These are phyloP conservation scores for Allium cepa DNA, from an alignment of 106 monocot genomes.

Conservation along the genomic window DNA sequence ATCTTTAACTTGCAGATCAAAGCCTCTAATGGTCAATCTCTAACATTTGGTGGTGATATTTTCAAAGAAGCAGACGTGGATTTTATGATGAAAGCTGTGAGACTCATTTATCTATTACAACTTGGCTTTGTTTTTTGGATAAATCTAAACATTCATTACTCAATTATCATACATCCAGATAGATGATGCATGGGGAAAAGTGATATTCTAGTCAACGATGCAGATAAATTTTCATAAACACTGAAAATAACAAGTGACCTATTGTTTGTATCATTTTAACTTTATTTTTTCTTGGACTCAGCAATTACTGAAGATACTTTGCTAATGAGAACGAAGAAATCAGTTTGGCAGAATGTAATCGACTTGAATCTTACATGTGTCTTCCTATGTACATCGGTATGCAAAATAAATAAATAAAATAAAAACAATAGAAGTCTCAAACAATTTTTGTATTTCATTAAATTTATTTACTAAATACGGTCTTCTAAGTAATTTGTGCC, in stretches of 20 bases:
- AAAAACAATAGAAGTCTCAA: too few species aligned
- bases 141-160: constrained; percentile 8
- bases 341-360: constrained; percentile 88
- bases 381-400: constrained; percentile 76
- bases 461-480: too few species aligned
- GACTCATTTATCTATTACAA: not conserved
- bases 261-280: not conserved
- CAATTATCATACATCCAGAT: constrained; percentile 31
- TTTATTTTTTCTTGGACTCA: constrained; percentile 10
- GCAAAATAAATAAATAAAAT: too few species aligned
- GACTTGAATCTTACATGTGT: constrained; percentile 87
- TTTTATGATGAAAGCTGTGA: constrained; percentile 63
- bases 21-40: constrained; percentile 55
- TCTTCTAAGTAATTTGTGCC: not conserved
- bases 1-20: constrained; percentile 38
- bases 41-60: constrained; percentile 82
- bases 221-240: constrained; percentile 25
- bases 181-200: constrained; percentile 68
- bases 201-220: constrained; percentile 85
- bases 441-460: too few species aligned
- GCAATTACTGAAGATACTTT: constrained; percentile 80
- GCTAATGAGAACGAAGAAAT: constrained; percentile 81
- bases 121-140: too few species aligned
- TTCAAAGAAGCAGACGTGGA: constrained; percentile 80
- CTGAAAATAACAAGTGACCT: too few species aligned